Conservation (phyloP, 202 grass and related monocot genomes). For the Setaria viridis region DNA sequence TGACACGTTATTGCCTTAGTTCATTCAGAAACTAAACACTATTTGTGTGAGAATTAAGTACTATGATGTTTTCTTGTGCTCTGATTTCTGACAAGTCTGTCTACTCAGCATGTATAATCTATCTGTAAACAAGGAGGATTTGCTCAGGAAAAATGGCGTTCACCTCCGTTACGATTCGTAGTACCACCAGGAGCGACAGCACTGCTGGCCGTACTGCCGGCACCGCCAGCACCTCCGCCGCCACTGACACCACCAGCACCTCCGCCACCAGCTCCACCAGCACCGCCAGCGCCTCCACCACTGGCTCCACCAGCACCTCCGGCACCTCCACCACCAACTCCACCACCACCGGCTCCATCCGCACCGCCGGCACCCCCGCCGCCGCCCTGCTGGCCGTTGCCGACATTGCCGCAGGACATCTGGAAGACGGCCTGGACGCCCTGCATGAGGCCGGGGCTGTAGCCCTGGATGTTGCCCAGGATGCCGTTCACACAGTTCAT, state of each 20-base stretch:
- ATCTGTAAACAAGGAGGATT: background rate
- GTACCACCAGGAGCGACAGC: background rate
- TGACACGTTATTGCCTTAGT: background rate
- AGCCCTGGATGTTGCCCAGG: conserved; percentile 68
- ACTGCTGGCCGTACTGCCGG: background rate
- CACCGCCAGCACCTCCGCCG: background rate
- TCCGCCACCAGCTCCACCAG: background rate
- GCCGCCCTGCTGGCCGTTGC: conserved; percentile 23
- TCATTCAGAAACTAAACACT: no score
- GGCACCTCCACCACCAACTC: background rate
- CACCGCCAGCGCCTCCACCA: background rate
- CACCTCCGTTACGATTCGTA: conserved; percentile 4
- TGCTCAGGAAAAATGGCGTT: background rate
- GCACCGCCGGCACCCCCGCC: background rate
- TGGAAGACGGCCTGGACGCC: conserved; percentile 77
- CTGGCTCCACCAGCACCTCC: background rate
- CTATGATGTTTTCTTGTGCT: background rate
- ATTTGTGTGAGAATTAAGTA: background rate
- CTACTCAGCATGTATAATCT: background rate
- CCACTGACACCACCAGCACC: background rate
- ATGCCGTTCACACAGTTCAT: conserved; percentile 74
- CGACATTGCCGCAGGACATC: conserved; percentile 71
- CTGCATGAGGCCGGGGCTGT: conserved; percentile 86
- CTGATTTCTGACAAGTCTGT: no score
- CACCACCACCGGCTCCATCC: background rate